These are phyloP conservation scores for Cystofilobasidium capitatum DNA, from an alignment of 768 basidiomycete species.

Conservation along the genomic window DNA sequence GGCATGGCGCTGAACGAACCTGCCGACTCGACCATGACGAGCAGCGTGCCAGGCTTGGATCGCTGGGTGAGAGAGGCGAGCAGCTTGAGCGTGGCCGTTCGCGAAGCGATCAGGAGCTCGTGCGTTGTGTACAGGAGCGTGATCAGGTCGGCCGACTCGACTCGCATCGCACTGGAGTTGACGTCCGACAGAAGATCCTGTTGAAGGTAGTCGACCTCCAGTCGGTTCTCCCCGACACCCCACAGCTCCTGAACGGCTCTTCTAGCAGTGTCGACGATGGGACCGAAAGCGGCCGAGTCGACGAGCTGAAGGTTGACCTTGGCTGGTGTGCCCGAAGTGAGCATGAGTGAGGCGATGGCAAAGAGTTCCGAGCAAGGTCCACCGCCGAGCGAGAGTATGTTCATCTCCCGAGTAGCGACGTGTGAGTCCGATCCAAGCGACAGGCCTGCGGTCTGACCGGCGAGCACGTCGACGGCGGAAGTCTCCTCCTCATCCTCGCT, in stretches of 20 bases:
- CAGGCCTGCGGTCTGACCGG: background rate
- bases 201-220: conserved; percentile 21
- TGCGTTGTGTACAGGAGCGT: conserved; percentile 28
- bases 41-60: conserved; percentile 16
- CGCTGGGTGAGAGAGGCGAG: conserved; percentile 19
- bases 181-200: conserved; percentile 21
- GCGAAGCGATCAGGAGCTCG: conserved; percentile 21
- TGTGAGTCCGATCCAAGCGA: conserved; percentile 3
- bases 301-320: conserved; percentile 21
- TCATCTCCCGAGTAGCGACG: conserved; percentile 16
- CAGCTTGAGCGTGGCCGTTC: conserved; percentile 17
- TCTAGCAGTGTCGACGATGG: conserved; percentile 8
- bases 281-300: conserved; percentile 25
- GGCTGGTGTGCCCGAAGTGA: conserved; percentile 21
- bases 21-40: conserved; percentile 25
- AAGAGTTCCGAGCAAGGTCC: conserved; percentile 24
- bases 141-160: conserved; percentile 22
- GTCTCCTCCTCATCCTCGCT: conserved; percentile 6
- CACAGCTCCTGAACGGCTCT: conserved; percentile 17
- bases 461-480: background rate
- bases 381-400: conserved; percentile 24
- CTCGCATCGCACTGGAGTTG: background rate
- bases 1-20: conserved; percentile 26
- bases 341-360: conserved; percentile 13
- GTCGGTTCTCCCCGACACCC: conserved; percentile 17